These are phyloP conservation scores for Geosmithia flava DNA, from an alignment of 2,329 filamentous ascomycete species.

Conservation along the genomic window DNA sequence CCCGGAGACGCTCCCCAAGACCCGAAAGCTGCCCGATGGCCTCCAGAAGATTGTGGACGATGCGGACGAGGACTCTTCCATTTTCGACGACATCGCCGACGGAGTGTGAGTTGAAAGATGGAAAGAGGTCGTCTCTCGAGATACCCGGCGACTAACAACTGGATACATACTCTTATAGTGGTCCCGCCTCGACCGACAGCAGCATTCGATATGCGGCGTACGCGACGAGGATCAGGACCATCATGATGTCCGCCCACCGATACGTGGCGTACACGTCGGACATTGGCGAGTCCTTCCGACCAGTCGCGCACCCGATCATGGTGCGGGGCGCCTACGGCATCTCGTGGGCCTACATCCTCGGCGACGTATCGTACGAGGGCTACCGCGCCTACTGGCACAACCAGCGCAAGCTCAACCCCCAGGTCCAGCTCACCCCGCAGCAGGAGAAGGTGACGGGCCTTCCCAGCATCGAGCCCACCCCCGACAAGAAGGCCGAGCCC, in stretches of 20 bases:
- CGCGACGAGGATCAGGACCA: slow-evolving; percentile 70
- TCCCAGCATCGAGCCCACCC: slow-evolving; percentile 11
- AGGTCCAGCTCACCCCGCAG: slow-evolving; percentile 38
- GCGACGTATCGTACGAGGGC: slow-evolving; percentile 85
- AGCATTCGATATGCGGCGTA: slow-evolving; percentile 88
- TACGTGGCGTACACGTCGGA: slow-evolving; percentile 97
- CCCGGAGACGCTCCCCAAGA: slow-evolving; percentile 31
- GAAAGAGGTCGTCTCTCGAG: not conserved
- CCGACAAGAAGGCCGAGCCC: slow-evolving; percentile 21
- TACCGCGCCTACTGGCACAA: slow-evolving; percentile 92
- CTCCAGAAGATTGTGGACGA: slow-evolving; percentile 47
- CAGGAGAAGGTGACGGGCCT: slow-evolving; percentile 37
- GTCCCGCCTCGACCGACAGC: slow-evolving; percentile 68
- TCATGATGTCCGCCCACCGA: slow-evolving; percentile 80
- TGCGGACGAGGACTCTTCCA: slow-evolving; percentile 52
- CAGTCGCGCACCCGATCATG: slow-evolving; percentile 74
- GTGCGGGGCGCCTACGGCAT: slow-evolving; percentile 78
- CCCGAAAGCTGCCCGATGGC: slow-evolving; percentile 38
- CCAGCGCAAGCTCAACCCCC: slow-evolving; percentile 59
- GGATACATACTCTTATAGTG: slow-evolving; percentile 12
- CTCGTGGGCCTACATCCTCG: slow-evolving; percentile 84
- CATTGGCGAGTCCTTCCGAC: slow-evolving; percentile 91
- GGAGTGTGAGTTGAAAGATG: slow-evolving; percentile 51
- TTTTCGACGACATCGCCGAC: slow-evolving; percentile 66
- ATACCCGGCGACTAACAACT: not conserved